Evolutionary conservation across 2,329 filamentous ascomycete species (phyloP), one percentile per base, ranked within the genome.

Genomic region (Chrysoporthe cubensis): DNA sequence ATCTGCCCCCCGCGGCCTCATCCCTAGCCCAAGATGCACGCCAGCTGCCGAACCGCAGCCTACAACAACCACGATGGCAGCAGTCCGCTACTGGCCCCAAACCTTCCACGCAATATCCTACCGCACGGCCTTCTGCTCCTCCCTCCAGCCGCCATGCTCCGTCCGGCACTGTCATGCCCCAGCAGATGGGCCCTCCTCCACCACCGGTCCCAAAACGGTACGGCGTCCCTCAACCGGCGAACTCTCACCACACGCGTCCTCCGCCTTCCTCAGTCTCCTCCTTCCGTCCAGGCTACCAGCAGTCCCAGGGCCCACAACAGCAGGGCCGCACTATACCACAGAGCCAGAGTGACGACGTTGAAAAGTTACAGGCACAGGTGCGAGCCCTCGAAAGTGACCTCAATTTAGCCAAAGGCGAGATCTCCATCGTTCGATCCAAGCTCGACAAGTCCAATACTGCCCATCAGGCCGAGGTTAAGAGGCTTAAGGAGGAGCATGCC

Each of bases 351-450:
- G 78, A 82, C 68, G 76, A 84, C 37, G 68, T 84, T 6, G 76
- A 81, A 3, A 78, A 81, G 0, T 78, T 88, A 1, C 84, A 87
- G 71, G 83, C 85, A 42, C 83, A 85, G 48, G 77, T 89, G 44
- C 78, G 79, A 8, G 80, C 82, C 1, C 80, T 90, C 3, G 83
- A 87, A 71, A 79, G 84, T 6, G 86, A 88, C 62, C 82, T 90
- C 18, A 83, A 83, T 65, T 84, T 85, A 2, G 91, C 91, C 72
- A 82, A 87, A 21, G 92, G 92, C 62, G 91, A 94, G 76, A 88
- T 89, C 40, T 85, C 90, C 62, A 93, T 94, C 69, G 83, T 94
- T n/a, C 87, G 92, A 44, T 86, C 87, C 69, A 92, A 92, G 69
- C 84, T 88, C 52, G 86, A 90, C 62, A 90, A 88, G 73, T 80